These are phyloP conservation scores for Trichoderma atroviride DNA, from an alignment of 2,329 filamentous ascomycete species.

Conservation along the genomic window DNA sequence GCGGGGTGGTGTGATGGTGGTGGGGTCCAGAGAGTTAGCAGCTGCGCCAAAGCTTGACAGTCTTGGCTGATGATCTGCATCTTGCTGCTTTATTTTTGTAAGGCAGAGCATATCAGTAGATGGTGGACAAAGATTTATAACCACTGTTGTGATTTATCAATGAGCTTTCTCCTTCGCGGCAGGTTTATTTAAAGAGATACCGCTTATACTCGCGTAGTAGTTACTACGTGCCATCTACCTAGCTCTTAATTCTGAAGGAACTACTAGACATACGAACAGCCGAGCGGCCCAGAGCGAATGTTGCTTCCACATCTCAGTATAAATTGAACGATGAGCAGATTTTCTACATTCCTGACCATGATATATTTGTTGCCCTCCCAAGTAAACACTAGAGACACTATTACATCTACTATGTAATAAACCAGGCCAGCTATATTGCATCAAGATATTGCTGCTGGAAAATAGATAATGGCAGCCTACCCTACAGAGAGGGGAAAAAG, in stretches of 20 bases:
- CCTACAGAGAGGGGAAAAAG: not conserved
- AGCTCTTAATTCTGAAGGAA: not conserved
- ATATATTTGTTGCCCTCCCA: not conserved
- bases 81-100: not conserved
- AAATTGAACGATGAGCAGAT: not conserved
- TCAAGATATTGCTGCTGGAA: too few relatives aligned
- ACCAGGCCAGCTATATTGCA: not conserved
- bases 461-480: not conserved
- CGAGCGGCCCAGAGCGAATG: not conserved
- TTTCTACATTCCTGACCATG: not conserved
- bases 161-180: not conserved
- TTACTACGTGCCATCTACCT: not conserved
- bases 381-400: not conserved
- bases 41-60: not conserved
- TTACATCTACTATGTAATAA: not conserved
- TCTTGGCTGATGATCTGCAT: not conserved
- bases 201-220: not conserved
- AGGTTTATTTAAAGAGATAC: not conserved
- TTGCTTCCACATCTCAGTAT: not conserved
- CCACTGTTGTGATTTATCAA: not conserved
- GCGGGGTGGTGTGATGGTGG: slow-evolving; percentile 34
- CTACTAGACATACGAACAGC: not conserved
- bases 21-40: slow-evolving; percentile 9
- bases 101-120: not conserved
- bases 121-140: not conserved